Evolutionary conservation across 2,329 filamentous ascomycete genomes (phyloP), one percentile per base, ranked within the genome.

Genomic region (Verticillium alfalfae): DNA sequence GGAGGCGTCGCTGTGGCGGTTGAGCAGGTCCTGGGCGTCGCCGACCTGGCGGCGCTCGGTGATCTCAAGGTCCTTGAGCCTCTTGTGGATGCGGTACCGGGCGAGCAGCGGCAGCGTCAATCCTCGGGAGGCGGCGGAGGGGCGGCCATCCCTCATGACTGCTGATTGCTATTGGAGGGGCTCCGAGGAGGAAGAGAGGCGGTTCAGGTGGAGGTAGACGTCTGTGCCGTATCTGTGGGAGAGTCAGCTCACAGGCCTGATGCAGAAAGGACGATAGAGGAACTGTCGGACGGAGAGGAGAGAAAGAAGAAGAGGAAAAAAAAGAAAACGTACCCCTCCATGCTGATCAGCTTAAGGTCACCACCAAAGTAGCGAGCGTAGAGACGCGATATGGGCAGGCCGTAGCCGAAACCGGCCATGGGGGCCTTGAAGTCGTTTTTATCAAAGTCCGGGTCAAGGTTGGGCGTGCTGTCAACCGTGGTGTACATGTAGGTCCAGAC

Each of bases 401-500:
- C 95, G 71, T 99, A 99, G n/a, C 95, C 95, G 72, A 98, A 99
- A 2, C 95, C 95, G 65, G 95, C 95, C 95, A 99, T 98, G 1
- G 95, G 95, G 13, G 95, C 95, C 77, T 99, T 98, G 82, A 99
- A 99, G 75, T 99, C 95, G 78, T 89, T 97, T 80, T 98, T 96
- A 77, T 99, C 94, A 75, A 98, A 99, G 74, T 98, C 94, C 0
- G 95, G 95, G 72, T 99, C 95, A 65, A 99, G 80, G 72, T 88
- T 96, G 15, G 95, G 95, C 26, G 95, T 98, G 69, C 93, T 88
- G 75, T 98, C 95, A 66, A 99, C 95, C 2, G 95, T 99, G 39
- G 95, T 99, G 76, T 99, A 99, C 95, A 98, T 99, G 76, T 99
- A 99, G 13, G 95, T 99, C 95, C 95, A 99, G n/a, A 98, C 95